Conservation (phyloP, 2,329 filamentous ascomycete genomes). For the Emericellopsis atlantica region DNA sequence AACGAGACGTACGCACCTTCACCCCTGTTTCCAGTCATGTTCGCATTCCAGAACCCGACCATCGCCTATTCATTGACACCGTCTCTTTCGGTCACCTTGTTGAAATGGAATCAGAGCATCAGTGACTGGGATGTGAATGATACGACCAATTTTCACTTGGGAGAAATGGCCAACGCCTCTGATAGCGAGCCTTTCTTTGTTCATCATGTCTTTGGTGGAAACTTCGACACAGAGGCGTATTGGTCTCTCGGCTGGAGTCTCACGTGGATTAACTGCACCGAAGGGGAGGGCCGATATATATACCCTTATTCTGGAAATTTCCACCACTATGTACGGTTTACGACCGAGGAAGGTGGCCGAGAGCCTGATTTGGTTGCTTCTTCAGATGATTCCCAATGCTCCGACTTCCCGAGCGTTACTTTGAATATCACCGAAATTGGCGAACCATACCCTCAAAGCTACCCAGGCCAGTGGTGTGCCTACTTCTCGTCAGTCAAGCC, state of each 20-base stretch:
- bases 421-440: constrained; percentile 1
- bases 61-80: constrained; percentile 2
- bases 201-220: constrained; percentile 1
- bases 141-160: constrained; percentile 1
- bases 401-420: neutral
- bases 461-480: neutral
- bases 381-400: constrained; percentile 1
- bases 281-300: neutral
- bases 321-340: neutral
- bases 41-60: constrained; percentile 2
- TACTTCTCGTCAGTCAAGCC: constrained; percentile 1
- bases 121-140: constrained; percentile 2
- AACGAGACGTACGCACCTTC: constrained; percentile 3
- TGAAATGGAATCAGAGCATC: constrained; percentile 2
- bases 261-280: neutral
- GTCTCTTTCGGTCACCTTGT: constrained; percentile 1
- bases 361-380: constrained; percentile 1
- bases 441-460: neutral
- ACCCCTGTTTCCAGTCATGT: constrained; percentile 1
- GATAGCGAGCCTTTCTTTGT: constrained; percentile 1
- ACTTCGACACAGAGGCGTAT: neutral
- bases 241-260: neutral
- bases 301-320: neutral
- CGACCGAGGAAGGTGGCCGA: constrained; percentile 1
- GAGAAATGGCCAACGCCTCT: constrained; percentile 1